Evolutionary conservation across 805 yeast genomes (phyloP), one percentile per base, ranked within the genome.

Genomic region (Wickerhamiella nectarea): DNA sequence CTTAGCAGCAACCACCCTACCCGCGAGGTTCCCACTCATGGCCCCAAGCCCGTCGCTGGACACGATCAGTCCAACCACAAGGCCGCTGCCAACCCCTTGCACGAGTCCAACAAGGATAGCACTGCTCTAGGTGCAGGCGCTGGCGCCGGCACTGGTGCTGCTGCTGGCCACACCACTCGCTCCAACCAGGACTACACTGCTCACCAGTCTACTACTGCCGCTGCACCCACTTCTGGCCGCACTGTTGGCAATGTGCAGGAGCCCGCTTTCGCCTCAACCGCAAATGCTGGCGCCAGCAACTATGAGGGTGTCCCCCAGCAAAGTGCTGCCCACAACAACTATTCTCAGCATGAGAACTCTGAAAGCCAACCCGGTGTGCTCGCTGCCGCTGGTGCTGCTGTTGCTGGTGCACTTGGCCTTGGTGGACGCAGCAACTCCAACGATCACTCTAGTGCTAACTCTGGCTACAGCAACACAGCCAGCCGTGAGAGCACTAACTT

Each of bases 321-420:
- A 15, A 7, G 15, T 7, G 31, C 31, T 28, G 31, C 14, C 7
- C n/a, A 28, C 31, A 28, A 21, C 38, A 28, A 14, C 7, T 11
- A 28, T 4, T 5, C 28, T 15, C 6, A 28, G 14, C 31, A 28
- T 14, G 15, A 12, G 14, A 2, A 10, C 7, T n/a, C 31, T 7
- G 8, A 21, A 6, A 21, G 8, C 24, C 5, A 21, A 8, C 31
- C 14, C 15, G 36, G 36, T 15, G 9, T 31, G 10, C 28, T 26
- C 12, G 42, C 42, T 21, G 36, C 25, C 19, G 41, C 41, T 37
- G 41, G 41, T 29, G 41, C 41, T 12, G 26, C 42, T 15, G 42
- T 19, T 15, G 36, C 36, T 6, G 36, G 31, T 15, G 36, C 42
- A 2, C 20, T 35, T n/a, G 31, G 31, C 14, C n/a, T 28, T 11